Base-by-base conservation (phyloP, 805 yeast species). In the Zygotorulaspora florentina region DNA sequence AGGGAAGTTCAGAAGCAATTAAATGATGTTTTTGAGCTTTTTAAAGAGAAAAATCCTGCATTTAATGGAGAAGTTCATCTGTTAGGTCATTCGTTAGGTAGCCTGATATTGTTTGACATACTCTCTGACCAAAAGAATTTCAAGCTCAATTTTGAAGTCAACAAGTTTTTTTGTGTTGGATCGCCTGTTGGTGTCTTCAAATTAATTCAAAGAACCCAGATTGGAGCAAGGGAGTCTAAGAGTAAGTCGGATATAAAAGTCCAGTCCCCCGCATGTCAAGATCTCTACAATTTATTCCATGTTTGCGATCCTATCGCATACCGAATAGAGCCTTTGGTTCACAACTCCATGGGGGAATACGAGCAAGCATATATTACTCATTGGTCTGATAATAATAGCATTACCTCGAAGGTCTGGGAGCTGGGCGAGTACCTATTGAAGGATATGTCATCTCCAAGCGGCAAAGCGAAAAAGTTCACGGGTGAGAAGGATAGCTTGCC, bases 261-360 rank as follows among this genome's bases (percentile, higher is more conserved):
- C 9, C 64, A 69, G 8, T 64, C 75, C 2, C 88, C 93, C 3
- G 74, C 73, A 27, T 82, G 85, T 51, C 66, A 71, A 2, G 85
- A 85, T 56, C 64, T 85, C 35, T 93, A 85, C 68, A 91, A 91
- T 59, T 67, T 93, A 5, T 88, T 85, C 68, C 95, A 91, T 55
- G 87, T 91, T 0, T 83, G 95, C 53, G 99, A 91, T 60, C 96
- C 97, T 0, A 83, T 93, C 34, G 90, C 91, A 0, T 88, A 90
- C 57, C 71, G 98, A 45, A 67, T 90, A 47, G 99, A 91, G 64
- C 99, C 99, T 1, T 67, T 91, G 46, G 75, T 90, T 4, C 59
- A 59, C 39, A 44, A 42, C 33, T 38, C 45, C 8, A 49, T 64
- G 56, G 45, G 62, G 0, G 35, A 54, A 5, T 54, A 53, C 17